Percentiles rank a stretch among this genome's conserved stretches.
These are phyloP conservation scores for Austroboletus novae-zelandiae DNA, from an alignment of 1,284 basidiomycete genomes.

Conservation along the genomic window DNA sequence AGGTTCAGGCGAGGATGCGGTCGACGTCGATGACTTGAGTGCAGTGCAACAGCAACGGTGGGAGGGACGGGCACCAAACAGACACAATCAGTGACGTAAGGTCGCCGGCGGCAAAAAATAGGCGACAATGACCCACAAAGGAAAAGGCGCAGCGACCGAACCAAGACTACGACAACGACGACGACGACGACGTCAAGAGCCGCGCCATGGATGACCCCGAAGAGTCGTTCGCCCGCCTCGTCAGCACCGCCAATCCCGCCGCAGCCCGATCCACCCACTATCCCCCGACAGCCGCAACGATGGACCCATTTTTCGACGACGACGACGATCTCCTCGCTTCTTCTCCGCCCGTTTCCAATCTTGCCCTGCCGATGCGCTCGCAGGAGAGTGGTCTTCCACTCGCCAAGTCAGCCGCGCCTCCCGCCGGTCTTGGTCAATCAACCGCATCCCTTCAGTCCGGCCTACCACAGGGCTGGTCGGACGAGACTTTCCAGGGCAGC, in stretches of 20 bases:
- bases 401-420: constrained; percentile 53
- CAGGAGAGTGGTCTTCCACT: constrained; percentile 70
- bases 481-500: constrained; percentile 45
- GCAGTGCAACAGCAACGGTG: neutral
- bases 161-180: neutral
- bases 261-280: constrained; percentile 41
- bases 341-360: neutral
- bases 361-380: constrained; percentile 57
- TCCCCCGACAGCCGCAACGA: constrained; percentile 30
- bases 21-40: constrained; percentile 5
- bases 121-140: neutral
- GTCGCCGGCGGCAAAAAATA: constrained; percentile 1
- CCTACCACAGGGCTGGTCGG: constrained; percentile 66
- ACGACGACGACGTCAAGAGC: constrained; percentile 14
- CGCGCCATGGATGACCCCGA: constrained; percentile 8
- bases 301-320: constrained; percentile 83
- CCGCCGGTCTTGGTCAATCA: constrained; percentile 54
- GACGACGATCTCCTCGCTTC: constrained; percentile 44
- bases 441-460: constrained; percentile 40
- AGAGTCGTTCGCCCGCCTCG: constrained; percentile 73
- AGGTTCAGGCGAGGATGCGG: constrained; percentile 1
- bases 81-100: constrained; percentile 12
- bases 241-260: constrained; percentile 72
- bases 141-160: no score
- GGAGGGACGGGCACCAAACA: constrained; percentile 9